phyloP scores from a whole-genome alignment of 306 rosid species.

The Leucaena leucocephala region DNA sequence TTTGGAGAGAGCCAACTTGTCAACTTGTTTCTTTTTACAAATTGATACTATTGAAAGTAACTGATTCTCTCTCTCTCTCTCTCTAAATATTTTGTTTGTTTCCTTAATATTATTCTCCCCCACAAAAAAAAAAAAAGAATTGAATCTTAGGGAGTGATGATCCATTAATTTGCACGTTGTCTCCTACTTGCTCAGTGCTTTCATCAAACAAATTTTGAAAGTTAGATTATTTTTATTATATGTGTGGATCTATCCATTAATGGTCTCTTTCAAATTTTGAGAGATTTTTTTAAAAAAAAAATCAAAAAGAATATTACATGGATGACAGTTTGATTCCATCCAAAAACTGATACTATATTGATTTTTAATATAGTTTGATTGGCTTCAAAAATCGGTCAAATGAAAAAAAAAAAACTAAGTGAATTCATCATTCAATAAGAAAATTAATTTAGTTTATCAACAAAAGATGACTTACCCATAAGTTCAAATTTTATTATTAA shows the following conservation, averaged over 20 bases:
- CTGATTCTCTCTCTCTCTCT: background rate
- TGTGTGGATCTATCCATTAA: background rate
- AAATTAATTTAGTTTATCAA: background rate
- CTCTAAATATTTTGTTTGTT: background rate
- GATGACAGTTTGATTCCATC: background rate
- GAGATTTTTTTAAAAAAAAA: background rate
- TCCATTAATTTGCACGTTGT: constrained; percentile 7
- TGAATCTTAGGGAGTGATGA: background rate
- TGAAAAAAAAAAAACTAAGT: background rate
- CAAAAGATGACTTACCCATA: too few species aligned
- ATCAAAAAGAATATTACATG: background rate
- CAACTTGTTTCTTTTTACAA: background rate
- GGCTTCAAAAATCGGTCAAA: background rate
- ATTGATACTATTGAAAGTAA: background rate
- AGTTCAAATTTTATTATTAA: too few species aligned
- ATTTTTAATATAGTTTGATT: background rate
- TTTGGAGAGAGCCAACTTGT: background rate
- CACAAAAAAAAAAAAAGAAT: background rate
- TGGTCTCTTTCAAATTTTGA: background rate
- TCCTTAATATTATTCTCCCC: constrained; percentile 13
- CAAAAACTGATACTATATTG: too few species aligned
- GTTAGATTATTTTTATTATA: background rate
- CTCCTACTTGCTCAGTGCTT: background rate
- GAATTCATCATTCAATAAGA: background rate
- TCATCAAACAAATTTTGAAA: background rate